A percentile compares a stretch with the other conserved stretches of the same genome.
These are phyloP conservation scores for Aureobasidium zeae DNA, from an alignment of 2,329 filamentous ascomycete genomes.

Conservation along the genomic window DNA sequence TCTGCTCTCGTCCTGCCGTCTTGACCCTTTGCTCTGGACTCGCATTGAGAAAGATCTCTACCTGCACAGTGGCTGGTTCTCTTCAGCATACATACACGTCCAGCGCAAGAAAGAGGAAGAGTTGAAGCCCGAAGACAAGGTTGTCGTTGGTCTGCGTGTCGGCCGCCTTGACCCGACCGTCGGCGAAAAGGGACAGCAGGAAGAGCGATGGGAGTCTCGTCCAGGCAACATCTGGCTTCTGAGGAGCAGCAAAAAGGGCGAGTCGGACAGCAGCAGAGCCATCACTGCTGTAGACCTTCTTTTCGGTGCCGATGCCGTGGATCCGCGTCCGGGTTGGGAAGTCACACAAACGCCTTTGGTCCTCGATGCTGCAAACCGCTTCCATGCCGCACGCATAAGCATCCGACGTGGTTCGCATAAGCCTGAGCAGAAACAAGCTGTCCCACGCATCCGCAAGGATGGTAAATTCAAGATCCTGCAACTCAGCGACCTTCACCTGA, in stretches of 20 bases:
- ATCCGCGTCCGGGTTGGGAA: conserved; percentile 78
- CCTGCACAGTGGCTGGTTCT: conserved; percentile 62
- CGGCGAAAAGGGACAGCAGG: conserved; percentile 46
- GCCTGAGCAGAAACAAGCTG: conserved; percentile 48
- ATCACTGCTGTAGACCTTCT: conserved; percentile 78
- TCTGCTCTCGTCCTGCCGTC: conserved; percentile 59
- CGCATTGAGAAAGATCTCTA: conserved; percentile 85
- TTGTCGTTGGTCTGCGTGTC: conserved; percentile 70
- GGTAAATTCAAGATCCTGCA: conserved; percentile 98
- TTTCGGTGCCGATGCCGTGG: conserved; percentile 83
- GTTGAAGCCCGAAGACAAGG: conserved; percentile 60
- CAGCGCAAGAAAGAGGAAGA: conserved; percentile 81
- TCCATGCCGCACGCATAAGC: conserved; percentile 64
- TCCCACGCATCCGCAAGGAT: conserved; percentile 71
- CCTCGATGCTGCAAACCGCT: conserved; percentile 53
- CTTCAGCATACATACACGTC: conserved; percentile 71
- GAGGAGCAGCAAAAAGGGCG: conserved; percentile 60
- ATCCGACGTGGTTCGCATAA: conserved; percentile 62
- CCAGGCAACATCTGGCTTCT: conserved; percentile 75
- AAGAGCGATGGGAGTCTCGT: conserved; percentile 67
- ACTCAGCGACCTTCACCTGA: conserved; percentile 85
- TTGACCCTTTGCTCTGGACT: conserved; percentile 66
- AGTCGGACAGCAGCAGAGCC: conserved; percentile 63
- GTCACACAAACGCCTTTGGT: conserved; percentile 66
- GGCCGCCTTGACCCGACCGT: conserved; percentile 60